Conservation (phyloP, 192 early-diverging fungal species). For the Coemansia sp. region DNA sequence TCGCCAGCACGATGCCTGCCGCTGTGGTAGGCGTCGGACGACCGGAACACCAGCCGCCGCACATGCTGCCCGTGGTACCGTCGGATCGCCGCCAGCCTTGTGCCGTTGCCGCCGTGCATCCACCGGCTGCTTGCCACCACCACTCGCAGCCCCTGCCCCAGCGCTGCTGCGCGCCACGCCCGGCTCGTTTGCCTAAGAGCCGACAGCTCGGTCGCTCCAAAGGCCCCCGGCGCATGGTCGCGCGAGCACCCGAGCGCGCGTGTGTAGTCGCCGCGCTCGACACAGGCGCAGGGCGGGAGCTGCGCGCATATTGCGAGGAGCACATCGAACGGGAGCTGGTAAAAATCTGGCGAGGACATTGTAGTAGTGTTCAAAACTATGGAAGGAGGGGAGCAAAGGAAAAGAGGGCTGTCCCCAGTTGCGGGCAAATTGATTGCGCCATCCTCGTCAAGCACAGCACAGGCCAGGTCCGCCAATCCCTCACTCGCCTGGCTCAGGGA, state of each 20-base stretch:
- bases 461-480: neutral
- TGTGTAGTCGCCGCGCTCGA: slow-evolving; percentile 2
- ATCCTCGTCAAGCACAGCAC: neutral
- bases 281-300: slow-evolving; percentile 28
- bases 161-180: slow-evolving; percentile 34
- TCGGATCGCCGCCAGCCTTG: slow-evolving; percentile 20
- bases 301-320: slow-evolving; percentile 30
- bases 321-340: slow-evolving; percentile 36
- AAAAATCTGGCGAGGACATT: neutral
- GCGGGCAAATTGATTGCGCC: neutral
- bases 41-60: slow-evolving; percentile 45
- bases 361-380: neutral
- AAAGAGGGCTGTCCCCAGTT: neutral
- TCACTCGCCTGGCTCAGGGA: neutral
- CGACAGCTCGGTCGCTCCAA: slow-evolving; percentile 22
- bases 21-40: slow-evolving; percentile 21
- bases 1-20: slow-evolving; percentile 15
- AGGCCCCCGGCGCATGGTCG: slow-evolving; percentile 36
- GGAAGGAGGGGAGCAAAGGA: neutral
- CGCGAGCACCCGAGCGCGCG: slow-evolving; percentile 28
- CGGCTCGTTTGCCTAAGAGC: slow-evolving; percentile 39
- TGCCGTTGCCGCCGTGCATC: slow-evolving; percentile 22
- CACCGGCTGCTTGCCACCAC: slow-evolving; percentile 47
- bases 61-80: slow-evolving; percentile 8
- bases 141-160: slow-evolving; percentile 27